Evolutionary conservation across 2,329 filamentous ascomycete genomes (phyloP), one percentile per base, ranked within the genome.

Genomic region (Lanzia echinophila): DNA sequence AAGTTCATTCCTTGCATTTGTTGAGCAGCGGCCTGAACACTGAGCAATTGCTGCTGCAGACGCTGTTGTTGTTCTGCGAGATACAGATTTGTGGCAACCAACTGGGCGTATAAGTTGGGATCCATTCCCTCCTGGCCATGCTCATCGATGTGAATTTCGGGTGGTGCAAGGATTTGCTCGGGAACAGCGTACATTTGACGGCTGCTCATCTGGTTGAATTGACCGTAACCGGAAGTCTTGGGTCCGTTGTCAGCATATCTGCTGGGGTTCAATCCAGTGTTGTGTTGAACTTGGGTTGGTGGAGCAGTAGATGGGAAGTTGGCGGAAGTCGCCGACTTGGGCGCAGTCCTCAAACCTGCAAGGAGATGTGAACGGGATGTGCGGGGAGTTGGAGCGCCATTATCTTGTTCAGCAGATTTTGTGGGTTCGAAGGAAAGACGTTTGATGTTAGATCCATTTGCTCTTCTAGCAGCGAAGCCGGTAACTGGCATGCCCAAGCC

Each of bases 281-380:
- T 65, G 53, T 68, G 65, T 39, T 74, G 67, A 41, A 72, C 67
- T 68, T 84, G 81, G 56, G 77, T 75, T 58, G 81, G 80, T 55
- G 82, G 81, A 65, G 80, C 78, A 58, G 81, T 82, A 41, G 81
- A 78, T 63, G 86, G 84, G 62, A 90, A 87, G 44, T 83, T 85
- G 38, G 84, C 80, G 19, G 84, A 82, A n/a, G 79, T 80, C 31
- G 83, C 79, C 47, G 87, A 91, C 78, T 96, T 96, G 36, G 94
- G 94, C 48, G 91, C 90, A 58, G 94, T 99, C 68, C 94, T 84
- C 58, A 99, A 79, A 54, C 92, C 92, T 58, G 92, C 92, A 66
- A 99, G 83, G 60, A 99, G 81, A 68, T 99, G 94, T 60, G 90
- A 95, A 62, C 94, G 89, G 72, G 90, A 96, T 52, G 92, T 97